These are phyloP conservation scores for Fusarium compactum DNA, from an alignment of 2,329 filamentous ascomycete species.

Conservation along the genomic window DNA sequence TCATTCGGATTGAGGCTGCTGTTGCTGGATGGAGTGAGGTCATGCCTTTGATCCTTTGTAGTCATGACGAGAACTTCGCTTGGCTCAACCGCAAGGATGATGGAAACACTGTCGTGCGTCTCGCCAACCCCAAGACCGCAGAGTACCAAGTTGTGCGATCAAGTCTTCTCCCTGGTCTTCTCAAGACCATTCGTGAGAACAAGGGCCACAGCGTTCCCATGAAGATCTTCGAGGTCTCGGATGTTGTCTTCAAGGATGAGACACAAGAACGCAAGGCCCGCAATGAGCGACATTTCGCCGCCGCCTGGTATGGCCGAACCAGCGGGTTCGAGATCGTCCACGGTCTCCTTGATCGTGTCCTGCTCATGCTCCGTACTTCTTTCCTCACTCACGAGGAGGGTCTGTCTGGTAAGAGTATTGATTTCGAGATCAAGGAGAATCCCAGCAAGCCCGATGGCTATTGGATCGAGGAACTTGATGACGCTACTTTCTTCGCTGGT, in stretches of 20 bases:
- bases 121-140: slow-evolving; percentile 91
- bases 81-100: slow-evolving; percentile 94
- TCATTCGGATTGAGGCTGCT: slow-evolving; percentile 87
- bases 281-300: slow-evolving; percentile 96
- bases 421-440: slow-evolving; percentile 66
- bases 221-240: slow-evolving; percentile 91
- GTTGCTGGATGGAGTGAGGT: slow-evolving; percentile 98
- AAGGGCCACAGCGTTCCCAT: slow-evolving; percentile 89
- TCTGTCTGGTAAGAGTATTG: slow-evolving; percentile 62
- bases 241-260: slow-evolving; percentile 92
- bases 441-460: slow-evolving; percentile 77
- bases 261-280: slow-evolving; percentile 84
- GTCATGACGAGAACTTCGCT: slow-evolving; percentile 96
- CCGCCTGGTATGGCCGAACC: slow-evolving; percentile 93
- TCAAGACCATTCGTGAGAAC: slow-evolving; percentile 96
- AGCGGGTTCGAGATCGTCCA: slow-evolving; percentile 97
- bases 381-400: slow-evolving; percentile 84
- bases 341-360: slow-evolving; percentile 89
- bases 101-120: slow-evolving; percentile 82
- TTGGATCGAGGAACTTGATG: slow-evolving; percentile 93
- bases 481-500: slow-evolving; percentile 91
- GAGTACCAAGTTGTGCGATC: slow-evolving; percentile 96
- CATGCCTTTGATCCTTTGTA: slow-evolving; percentile 95
- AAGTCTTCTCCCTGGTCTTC: slow-evolving; percentile 83
- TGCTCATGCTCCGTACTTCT: slow-evolving; percentile 88